Conservation (phyloP, 805 yeast species). For the Barnettozyma populi region DNA sequence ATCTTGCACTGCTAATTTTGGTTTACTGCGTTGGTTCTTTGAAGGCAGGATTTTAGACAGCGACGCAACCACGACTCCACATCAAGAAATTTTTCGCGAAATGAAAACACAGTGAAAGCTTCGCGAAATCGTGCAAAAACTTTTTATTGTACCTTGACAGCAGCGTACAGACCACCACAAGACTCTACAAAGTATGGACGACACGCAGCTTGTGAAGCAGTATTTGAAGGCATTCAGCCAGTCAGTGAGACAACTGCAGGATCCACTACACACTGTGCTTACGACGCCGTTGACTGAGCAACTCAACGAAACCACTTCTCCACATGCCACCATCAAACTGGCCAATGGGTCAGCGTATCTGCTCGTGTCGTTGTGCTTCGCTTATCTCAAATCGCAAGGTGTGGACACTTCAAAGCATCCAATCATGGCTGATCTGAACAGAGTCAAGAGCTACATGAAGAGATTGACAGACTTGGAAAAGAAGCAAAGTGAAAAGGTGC, state of each 20-base stretch:
- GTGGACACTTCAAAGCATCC: conserved; percentile 51
- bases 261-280: conserved; percentile 32
- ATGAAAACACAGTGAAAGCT: background rate
- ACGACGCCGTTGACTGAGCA: conserved; percentile 28
- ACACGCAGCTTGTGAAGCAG: conserved; percentile 35
- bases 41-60: background rate
- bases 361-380: conserved; percentile 50
- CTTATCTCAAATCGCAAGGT: conserved; percentile 56
- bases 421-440: conserved; percentile 57
- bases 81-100: background rate
- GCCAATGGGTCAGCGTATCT: conserved; percentile 42
- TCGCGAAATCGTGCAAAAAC: background rate
- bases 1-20: background rate
- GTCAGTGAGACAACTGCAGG: conserved; percentile 32
- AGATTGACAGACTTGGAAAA: conserved; percentile 34
- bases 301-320: background rate
- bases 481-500: conserved; percentile 15
- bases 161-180: too few relatives aligned
- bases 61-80: background rate
- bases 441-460: conserved; percentile 66
- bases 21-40: background rate
- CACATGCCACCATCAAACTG: conserved; percentile 9
- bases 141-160: background rate
- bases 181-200: conserved; percentile 35
- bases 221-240: conserved; percentile 35